A percentile compares a stretch with the other conserved stretches of the same genome.
Conservation (phyloP, 164 flowering plant species). For the Sextonia rubra region DNA sequence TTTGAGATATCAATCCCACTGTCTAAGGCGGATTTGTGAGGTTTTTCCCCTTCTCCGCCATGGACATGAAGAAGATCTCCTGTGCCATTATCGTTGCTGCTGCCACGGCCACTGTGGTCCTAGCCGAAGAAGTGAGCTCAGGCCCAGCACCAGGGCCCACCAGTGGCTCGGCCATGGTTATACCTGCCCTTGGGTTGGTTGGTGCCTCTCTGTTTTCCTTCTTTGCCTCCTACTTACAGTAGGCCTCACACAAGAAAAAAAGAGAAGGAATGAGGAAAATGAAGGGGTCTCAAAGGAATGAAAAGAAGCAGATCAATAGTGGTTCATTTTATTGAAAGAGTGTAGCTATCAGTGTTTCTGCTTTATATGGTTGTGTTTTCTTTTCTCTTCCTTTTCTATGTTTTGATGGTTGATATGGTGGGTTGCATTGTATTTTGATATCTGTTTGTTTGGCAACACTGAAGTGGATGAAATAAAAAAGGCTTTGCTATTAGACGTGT, state of each 20-base stretch:
- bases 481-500: too few species aligned
- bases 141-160: conserved; percentile 17
- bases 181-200: conserved; percentile 28
- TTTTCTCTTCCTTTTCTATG: not conserved
- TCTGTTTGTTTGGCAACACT: too few species aligned
- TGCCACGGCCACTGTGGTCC: conserved; percentile 39
- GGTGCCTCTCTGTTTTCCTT: conserved; percentile 34
- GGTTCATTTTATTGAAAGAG: too few species aligned
- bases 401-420: not conserved
- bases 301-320: not conserved
- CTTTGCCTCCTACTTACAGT: conserved; percentile 28
- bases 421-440: not conserved
- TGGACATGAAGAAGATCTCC: conserved; percentile 58
- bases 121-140: conserved; percentile 14
- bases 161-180: conserved; percentile 8
- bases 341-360: too few species aligned
- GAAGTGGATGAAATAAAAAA: too few species aligned
- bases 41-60: conserved; percentile 12
- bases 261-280: not conserved
- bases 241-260: conserved; percentile 6
- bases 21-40: conserved; percentile 13
- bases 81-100: conserved; percentile 43
- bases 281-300: not conserved
- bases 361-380: too few species aligned
- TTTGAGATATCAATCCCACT: not conserved